Conservation (phyloP, 108 stramenopile genomes). For the Cylindrotheca closterium region DNA sequence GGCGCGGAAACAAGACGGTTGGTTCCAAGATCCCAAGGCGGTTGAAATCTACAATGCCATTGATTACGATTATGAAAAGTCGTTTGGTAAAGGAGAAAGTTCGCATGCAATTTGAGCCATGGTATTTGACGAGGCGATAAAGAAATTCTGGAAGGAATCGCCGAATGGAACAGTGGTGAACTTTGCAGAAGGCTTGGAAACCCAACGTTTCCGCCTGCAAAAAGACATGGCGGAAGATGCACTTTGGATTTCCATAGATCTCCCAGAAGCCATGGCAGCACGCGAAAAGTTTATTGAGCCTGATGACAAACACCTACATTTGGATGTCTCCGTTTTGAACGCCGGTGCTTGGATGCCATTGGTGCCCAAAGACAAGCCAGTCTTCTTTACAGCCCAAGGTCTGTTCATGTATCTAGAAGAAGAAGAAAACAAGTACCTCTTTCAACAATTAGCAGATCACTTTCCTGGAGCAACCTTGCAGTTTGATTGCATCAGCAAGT, state of each 20-base stretch:
- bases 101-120: neutral
- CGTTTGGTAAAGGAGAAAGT: neutral
- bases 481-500: neutral
- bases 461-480: neutral
- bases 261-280: neutral
- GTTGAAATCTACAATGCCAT: neutral
- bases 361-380: neutral
- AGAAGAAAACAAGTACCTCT: neutral
- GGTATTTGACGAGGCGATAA: neutral
- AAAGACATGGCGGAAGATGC: neutral
- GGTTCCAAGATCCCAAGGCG: neutral
- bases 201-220: neutral
- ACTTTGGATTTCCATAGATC: neutral
- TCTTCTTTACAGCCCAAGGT: constrained; percentile 1
- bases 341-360: neutral
- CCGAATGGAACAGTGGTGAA: neutral
- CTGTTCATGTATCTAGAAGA: constrained; percentile 6
- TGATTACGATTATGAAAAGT: constrained; percentile 4
- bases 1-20: neutral
- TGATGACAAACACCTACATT: constrained; percentile 1
- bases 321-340: neutral
- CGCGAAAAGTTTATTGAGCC: neutral
- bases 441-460: neutral
- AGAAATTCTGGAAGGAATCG: neutral
- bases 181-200: neutral